Base-by-base conservation (phyloP, 1,284 basidiomycete species). In the Ceratobasidium sp. region DNA sequence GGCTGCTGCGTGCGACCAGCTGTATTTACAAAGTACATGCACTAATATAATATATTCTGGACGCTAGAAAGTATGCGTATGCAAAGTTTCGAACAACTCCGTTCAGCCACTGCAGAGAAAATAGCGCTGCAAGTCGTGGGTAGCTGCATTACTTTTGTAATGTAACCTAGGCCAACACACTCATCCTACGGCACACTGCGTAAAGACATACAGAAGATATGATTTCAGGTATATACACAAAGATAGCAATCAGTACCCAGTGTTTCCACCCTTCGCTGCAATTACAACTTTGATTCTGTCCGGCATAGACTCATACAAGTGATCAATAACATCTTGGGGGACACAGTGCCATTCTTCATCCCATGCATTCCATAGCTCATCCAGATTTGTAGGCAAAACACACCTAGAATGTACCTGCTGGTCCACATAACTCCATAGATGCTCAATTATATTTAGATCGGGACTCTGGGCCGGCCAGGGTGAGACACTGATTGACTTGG, bases 61-160 rank as follows among this genome's bases (percentile, higher is more conserved):
- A 56, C 12, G 2, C 20, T 12, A 18, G 20, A 15, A 3, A 53
- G 23, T 13, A 39, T 53, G 9, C 12, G 18, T 44, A 2, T 18
- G 18, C n/a, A 55, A 49, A 49, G 42, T 67, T 73, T 61, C 26
- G 49, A 13, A 49, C 5, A 26, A 61, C 20, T 61, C 58, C 13
- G 12, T 42, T 49, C 5, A 33, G 56, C 39, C 18, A 28, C 28
- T 39, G 33, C 12, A 13, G 46, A 63, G 58, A 63, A 73, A 61
- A 12, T 51, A 7, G 3, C 4, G 20, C 42, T 4, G 15, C 44
- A 51, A 44, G 15, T 39, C 33, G n/a, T 28, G 26, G 33, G 58
- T 23, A 33, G 40, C 58, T 73, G 71, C 71, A 73, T 44, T 61
- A 73, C 71, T 46, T 73, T 73, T 73, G 71, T 60, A 63, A 73